These are phyloP conservation scores for Cocos nucifera DNA, from an alignment of 176 grass and related monocot genomes.

Conservation along the genomic window DNA sequence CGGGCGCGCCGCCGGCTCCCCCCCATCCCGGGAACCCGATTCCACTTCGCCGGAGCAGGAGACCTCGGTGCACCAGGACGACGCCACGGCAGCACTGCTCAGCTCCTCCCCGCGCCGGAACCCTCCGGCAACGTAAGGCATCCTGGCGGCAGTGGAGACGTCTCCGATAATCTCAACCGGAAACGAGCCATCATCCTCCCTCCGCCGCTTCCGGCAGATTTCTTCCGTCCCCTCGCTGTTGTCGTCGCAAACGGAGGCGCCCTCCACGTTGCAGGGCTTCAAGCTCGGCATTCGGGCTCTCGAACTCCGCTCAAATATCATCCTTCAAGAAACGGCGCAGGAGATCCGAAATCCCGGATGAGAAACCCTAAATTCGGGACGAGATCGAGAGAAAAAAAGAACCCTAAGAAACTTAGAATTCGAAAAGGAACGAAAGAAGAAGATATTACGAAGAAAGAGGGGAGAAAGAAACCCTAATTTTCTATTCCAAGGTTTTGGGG, in stretches of 20 bases:
- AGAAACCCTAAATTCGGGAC: constrained; percentile 2
- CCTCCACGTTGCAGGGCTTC: constrained; percentile 39
- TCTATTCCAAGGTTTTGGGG: no score
- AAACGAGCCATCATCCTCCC: background rate
- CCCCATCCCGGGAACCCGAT: background rate
- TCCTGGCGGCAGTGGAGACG: background rate
- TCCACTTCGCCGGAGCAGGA: background rate
- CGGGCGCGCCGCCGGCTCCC: background rate
- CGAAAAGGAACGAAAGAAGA: no score
- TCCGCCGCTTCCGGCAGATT: constrained; percentile 17
- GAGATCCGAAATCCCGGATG: constrained; percentile 17
- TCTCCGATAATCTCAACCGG: constrained; percentile 4
- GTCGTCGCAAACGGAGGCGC: constrained; percentile 12
- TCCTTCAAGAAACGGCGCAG: background rate
- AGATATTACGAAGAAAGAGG: no score
- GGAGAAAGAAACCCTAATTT: no score
- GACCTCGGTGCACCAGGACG: constrained; percentile 7
- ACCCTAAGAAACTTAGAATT: no score
- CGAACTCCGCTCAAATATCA: constrained; percentile 34
- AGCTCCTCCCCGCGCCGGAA: background rate
- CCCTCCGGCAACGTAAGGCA: background rate
- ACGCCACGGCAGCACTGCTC: background rate
- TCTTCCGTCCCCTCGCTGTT: constrained; percentile 4
- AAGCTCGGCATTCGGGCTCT: constrained; percentile 32
- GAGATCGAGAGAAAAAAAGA: no score